phyloP scores from a whole-genome alignment of 768 basidiomycete genomes.

The Leccinum arenicola region DNA sequence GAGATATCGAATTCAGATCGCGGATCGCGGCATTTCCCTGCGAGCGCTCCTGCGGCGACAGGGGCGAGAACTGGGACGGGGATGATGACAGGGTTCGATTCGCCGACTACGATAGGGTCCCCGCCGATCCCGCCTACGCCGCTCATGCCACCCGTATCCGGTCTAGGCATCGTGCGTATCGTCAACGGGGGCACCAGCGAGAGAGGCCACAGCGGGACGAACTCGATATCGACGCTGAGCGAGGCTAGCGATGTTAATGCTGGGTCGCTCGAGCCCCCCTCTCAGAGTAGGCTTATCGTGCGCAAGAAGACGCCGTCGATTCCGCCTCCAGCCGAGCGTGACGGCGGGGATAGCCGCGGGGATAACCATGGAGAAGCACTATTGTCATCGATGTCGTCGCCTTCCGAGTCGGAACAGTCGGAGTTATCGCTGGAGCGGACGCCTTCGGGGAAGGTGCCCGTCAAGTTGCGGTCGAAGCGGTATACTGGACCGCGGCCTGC shows the following conservation, averaged over 20 bases:
- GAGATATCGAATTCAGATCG: conserved; percentile 18
- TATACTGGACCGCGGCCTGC: conserved; percentile 40
- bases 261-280: conserved; percentile 25
- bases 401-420: conserved; percentile 36
- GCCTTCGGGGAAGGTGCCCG: conserved; percentile 36
- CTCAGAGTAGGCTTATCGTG: conserved; percentile 28
- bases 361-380: background rate
- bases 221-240: conserved; percentile 31
- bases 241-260: conserved; percentile 21
- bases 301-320: conserved; percentile 40
- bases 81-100: conserved; percentile 30
- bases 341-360: background rate
- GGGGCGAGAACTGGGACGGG: background rate
- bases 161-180: conserved; percentile 22
- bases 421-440: conserved; percentile 33
- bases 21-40: conserved; percentile 29
- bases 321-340: conserved; percentile 3
- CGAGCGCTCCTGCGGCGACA: background rate
- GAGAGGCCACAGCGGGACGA: conserved; percentile 23
- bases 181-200: conserved; percentile 22
- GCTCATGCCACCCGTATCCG: conserved; percentile 20
- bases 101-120: conserved; percentile 37
- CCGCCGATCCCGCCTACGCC: conserved; percentile 41
- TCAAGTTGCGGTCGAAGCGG: conserved; percentile 53
- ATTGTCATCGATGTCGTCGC: background rate